These are phyloP conservation scores for Myrmaecium sp. DNA, from an alignment of 2,329 filamentous ascomycete species.

Conservation along the genomic window DNA sequence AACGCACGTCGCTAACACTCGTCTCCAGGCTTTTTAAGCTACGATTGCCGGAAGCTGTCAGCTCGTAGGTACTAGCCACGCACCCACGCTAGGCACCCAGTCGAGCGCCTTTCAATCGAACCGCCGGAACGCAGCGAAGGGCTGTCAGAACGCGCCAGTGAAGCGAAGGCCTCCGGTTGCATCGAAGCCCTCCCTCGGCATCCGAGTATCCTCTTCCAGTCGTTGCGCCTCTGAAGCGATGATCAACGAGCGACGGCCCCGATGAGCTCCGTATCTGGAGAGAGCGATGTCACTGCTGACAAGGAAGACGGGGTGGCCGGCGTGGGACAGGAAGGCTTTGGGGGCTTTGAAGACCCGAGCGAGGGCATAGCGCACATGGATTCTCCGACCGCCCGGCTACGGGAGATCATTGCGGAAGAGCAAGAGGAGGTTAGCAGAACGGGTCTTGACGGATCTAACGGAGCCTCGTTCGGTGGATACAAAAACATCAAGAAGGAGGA, in stretches of 20 bases:
- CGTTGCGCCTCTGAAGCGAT: constrained; percentile 37
- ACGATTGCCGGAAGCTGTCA: no score
- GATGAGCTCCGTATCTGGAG: constrained; percentile 54
- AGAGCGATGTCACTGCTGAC: constrained; percentile 42
- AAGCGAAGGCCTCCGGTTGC: no score
- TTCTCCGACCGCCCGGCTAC: constrained; percentile 4
- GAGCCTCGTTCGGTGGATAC: constrained; percentile 16
- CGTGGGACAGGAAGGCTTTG: constrained; percentile 33
- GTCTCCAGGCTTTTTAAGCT: no score
- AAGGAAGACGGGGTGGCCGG: constrained; percentile 34
- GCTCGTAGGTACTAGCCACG: no score
- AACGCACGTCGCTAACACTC: no score
- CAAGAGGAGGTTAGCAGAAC: constrained; percentile 11
- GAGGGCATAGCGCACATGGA: constrained; percentile 2
- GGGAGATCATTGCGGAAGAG: constrained; percentile 7
- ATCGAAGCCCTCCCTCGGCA: no score
- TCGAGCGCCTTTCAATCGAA: no score
- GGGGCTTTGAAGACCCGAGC: constrained; percentile 36
- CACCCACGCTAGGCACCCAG: no score
- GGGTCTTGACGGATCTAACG: constrained; percentile 7
- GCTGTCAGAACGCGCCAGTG: no score
- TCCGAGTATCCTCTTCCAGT: no score
- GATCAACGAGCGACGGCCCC: constrained; percentile 32
- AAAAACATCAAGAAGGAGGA: constrained; percentile 9
- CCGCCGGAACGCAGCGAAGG: no score